Base-by-base conservation (phyloP, 768 basidiomycete species). In the Lanmaoa pseudosensibilis region DNA sequence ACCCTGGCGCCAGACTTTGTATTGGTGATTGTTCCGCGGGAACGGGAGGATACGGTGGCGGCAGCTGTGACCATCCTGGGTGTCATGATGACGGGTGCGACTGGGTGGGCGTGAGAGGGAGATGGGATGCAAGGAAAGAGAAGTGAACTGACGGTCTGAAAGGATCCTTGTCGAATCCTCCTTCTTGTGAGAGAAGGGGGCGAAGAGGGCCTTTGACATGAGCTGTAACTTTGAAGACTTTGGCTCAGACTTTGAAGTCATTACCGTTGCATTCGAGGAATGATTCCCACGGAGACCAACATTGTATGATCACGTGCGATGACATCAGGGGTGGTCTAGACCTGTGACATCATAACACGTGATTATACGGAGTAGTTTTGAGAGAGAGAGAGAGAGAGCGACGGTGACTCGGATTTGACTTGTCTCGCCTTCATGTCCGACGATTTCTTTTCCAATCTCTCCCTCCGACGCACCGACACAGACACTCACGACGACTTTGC, bases 71-170 rank as follows among this genome's bases (percentile, higher is more conserved):
- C 83, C 83, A 93, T 87, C 54, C 85, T 80, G 23, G 92, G 92
- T 3, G 91, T 93, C 90, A 94, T 92, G 63, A 94, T 90, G 58
- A 87, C 86, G 13, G 92, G 92, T 15, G 92, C 92, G 69, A 94
- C 92, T 71, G 48, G 27, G 27, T 4, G 27, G 27, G 27, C 1
- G 47, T 86, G 66, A 19, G n/a, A 47, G n/a, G 38, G 19, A 10
- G n/a, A 9, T n/a, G n/a, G n/a, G n/a, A n/a, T n/a, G 45, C 50
- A 44, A n/a, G 16, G 15, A 37, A 39, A 8, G 2, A 32, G 34
- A 27, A 6, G 27, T 36, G 30, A 2, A 67, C 88, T 66, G 74
- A 93, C 91, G 78, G 70, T 90, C 89, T 52, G 89, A 81, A 16
- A 93, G 76, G 51, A 93, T 87, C 66, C 79, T 81, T 15, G 83